phyloP scores from a whole-genome alignment of 2,329 filamentous ascomycete species.

The Mycocentrospora acerina region DNA sequence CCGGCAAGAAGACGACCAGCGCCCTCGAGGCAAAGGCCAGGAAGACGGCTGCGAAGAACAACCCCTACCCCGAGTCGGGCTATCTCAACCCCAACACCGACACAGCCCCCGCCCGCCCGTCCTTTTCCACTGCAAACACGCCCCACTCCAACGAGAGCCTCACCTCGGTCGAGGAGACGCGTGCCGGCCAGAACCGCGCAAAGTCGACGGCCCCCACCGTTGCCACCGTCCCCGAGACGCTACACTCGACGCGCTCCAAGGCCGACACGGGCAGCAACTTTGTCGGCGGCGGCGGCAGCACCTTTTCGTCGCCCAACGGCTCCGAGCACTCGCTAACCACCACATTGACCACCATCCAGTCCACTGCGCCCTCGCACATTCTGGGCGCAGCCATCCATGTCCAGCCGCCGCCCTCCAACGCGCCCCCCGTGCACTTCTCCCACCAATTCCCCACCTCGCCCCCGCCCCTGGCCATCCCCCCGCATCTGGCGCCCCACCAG shows the following conservation, averaged over 20 bases:
- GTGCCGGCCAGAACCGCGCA: constrained; percentile 50
- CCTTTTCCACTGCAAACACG: constrained; percentile 52
- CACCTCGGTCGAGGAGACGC: constrained; percentile 60
- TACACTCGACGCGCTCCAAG: constrained; percentile 77
- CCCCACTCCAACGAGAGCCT: constrained; percentile 49
- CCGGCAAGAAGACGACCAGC: constrained; percentile 43
- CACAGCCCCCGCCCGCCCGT: constrained; percentile 45
- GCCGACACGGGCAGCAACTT: constrained; percentile 72
- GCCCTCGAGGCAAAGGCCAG: constrained; percentile 49
- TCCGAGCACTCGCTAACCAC: constrained; percentile 80
- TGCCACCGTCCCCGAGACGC: constrained; percentile 78
- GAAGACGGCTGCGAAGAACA: constrained; percentile 72
- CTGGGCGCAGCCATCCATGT: constrained; percentile 40
- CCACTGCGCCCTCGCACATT: constrained; percentile 56
- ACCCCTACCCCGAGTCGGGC: constrained; percentile 87
- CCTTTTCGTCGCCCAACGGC: constrained; percentile 79
- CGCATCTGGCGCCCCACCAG: constrained; percentile 62
- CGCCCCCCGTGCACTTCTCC: constrained; percentile 54
- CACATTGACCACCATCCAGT: constrained; percentile 83
- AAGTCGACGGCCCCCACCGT: constrained; percentile 73
- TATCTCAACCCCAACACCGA: constrained; percentile 47
- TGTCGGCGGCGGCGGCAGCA: constrained; percentile 65
- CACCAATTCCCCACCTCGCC: constrained; percentile 58
- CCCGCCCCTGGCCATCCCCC: constrained; percentile 69
- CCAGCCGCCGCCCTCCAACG: constrained; percentile 41